Evolutionary conservation across 768 basidiomycete genomes (phyloP).

Genomic region (Hericium erinaceus): DNA sequence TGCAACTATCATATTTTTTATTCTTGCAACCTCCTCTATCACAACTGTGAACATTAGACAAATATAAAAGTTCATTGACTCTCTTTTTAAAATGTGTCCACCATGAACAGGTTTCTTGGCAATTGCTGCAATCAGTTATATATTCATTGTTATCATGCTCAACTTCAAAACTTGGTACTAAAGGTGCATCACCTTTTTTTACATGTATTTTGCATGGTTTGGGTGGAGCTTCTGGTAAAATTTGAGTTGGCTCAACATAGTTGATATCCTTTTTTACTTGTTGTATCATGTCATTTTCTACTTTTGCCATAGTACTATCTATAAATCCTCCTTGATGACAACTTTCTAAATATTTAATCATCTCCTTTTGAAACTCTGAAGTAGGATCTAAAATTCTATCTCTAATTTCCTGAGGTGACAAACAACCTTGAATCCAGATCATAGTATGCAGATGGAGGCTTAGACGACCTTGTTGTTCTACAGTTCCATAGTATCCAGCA

Average conservation of each 20-base stretch:
- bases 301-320: not conserved
- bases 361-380: constrained; percentile 5
- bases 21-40: constrained; percentile 21
- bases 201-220: no score
- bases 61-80: constrained; percentile 4
- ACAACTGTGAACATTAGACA: constrained; percentile 2
- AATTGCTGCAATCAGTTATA: not conserved
- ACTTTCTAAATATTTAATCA: constrained; percentile 9
- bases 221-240: no score
- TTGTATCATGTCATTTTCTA: not conserved
- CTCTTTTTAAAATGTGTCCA: not conserved
- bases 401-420: constrained; percentile 12
- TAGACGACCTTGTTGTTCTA: constrained; percentile 5
- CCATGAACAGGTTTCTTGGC: not conserved
- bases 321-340: constrained; percentile 10
- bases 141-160: no score
- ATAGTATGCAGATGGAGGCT: constrained; percentile 16
- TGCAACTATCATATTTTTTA: constrained; percentile 21
- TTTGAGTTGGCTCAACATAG: no score
- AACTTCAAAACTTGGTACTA: no score
- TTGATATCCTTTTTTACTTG: no score
- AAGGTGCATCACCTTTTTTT: no score
- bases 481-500: constrained; percentile 16
- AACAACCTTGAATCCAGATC: constrained; percentile 8
- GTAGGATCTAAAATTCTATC: constrained; percentile 5